Evolutionary conservation across 2,329 filamentous ascomycete genomes (phyloP).

Genomic region (Diplodia scrobiculata): DNA sequence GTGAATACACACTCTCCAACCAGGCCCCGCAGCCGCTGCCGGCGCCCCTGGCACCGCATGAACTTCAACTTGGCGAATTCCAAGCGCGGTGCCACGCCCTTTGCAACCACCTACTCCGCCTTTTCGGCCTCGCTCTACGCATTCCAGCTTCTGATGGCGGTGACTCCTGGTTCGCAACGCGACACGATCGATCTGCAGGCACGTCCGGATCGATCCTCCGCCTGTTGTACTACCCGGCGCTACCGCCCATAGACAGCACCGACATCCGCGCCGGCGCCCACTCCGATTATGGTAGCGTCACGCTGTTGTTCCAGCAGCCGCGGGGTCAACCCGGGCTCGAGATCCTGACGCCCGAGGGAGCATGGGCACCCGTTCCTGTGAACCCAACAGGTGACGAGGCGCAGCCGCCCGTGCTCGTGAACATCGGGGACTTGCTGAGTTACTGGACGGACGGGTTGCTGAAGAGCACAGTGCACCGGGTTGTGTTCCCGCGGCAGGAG

Average conservation of each 20-base stretch:
- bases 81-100: slow-evolving; percentile 69
- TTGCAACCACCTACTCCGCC: slow-evolving; percentile 70
- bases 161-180: slow-evolving; percentile 60
- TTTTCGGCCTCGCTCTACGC: slow-evolving; percentile 76
- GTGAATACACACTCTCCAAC: slow-evolving; percentile 65
- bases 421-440: slow-evolving; percentile 71
- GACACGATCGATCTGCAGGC: slow-evolving; percentile 58
- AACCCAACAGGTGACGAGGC: slow-evolving; percentile 57
- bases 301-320: slow-evolving; percentile 77
- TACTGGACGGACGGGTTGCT: slow-evolving; percentile 92
- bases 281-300: slow-evolving; percentile 73
- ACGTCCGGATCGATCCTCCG: slow-evolving; percentile 56
- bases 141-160: slow-evolving; percentile 48
- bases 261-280: slow-evolving; percentile 89
- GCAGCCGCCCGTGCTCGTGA: slow-evolving; percentile 69
- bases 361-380: slow-evolving; percentile 50
- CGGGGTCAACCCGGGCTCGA: slow-evolving; percentile 80
- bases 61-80: slow-evolving; percentile 67
- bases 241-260: slow-evolving; percentile 49
- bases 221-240: slow-evolving; percentile 57
- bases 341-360: slow-evolving; percentile 63
- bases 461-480: slow-evolving; percentile 84
- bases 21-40: slow-evolving; percentile 79
- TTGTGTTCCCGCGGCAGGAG: slow-evolving; percentile 66
- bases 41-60: slow-evolving; percentile 59